Conservation (phyloP, 2,329 filamentous ascomycete genomes). For the Penicillium sp. region DNA sequence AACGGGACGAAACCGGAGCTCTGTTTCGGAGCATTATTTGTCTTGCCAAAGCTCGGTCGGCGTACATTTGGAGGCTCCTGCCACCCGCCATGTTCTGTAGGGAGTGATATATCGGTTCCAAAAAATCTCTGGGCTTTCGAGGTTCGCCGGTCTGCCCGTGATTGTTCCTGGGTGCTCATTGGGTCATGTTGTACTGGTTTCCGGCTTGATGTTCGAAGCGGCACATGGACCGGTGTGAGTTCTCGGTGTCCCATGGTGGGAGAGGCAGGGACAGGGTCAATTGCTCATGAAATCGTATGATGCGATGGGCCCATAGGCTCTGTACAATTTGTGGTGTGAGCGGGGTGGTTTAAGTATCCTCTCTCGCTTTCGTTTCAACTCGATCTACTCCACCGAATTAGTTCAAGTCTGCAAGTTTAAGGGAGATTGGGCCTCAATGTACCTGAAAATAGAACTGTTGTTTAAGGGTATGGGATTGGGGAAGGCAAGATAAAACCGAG, state of each 20-base stretch:
- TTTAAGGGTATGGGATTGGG: neutral
- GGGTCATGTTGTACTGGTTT: conserved; percentile 6
- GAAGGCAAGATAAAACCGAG: neutral
- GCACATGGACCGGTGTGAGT: conserved; percentile 17
- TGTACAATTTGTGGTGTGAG: neutral
- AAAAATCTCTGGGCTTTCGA: conserved; percentile 34
- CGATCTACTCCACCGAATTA: conserved; percentile 13
- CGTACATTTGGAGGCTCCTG: conserved; percentile 23
- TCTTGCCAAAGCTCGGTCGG: conserved; percentile 39
- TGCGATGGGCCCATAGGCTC: neutral
- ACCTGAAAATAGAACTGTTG: neutral
- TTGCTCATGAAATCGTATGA: conserved; percentile 6
- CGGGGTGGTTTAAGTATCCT: conserved; percentile 4
- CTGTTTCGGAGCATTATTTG: conserved; percentile 33
- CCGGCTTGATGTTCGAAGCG: conserved; percentile 21
- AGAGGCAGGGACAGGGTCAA: neutral
- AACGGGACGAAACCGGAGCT: conserved; percentile 25
- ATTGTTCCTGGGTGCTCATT: conserved; percentile 20
- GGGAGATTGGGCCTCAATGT: neutral
- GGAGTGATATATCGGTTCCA: conserved; percentile 27
- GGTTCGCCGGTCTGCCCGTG: conserved; percentile 17
- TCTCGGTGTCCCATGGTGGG: conserved; percentile 14
- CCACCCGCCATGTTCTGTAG: conserved; percentile 19
- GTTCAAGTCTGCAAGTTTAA: neutral
- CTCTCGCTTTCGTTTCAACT: neutral